Evolutionary conservation across 2,329 filamentous ascomycete species (phyloP).

Genomic region (Seiridium unicorne): DNA sequence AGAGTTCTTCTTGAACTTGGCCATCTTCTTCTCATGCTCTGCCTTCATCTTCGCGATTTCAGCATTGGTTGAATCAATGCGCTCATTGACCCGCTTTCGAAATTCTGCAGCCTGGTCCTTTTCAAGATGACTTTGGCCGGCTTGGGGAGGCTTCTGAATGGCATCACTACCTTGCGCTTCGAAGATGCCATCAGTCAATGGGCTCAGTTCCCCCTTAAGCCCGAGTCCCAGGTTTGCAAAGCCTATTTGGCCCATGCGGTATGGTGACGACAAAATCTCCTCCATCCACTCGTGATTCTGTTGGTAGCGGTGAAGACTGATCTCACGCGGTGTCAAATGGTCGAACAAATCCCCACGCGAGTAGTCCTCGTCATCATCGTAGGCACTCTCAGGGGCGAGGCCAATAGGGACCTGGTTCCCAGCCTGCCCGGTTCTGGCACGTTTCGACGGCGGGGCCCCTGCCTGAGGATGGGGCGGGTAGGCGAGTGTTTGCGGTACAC

Average conservation of each 20-base stretch:
- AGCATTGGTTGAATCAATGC: slow-evolving; percentile 69
- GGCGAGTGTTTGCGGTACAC: slow-evolving; percentile 60
- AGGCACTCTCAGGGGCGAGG: slow-evolving; percentile 41
- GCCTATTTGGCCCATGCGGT: slow-evolving; percentile 79
- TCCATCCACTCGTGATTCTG: slow-evolving; percentile 99
- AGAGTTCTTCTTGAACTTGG: slow-evolving; percentile 69
- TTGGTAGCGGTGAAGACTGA: slow-evolving; percentile 82
- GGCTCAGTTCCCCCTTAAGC: slow-evolving; percentile 76
- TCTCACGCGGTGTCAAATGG: slow-evolving; percentile 81
- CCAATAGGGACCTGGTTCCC: slow-evolving; percentile 38
- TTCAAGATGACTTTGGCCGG: slow-evolving; percentile 61
- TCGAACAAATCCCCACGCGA: slow-evolving; percentile 88
- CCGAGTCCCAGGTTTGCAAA: slow-evolving; percentile 87
- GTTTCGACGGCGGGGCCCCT: slow-evolving; percentile 54
- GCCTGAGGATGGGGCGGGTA: slow-evolving; percentile 52
- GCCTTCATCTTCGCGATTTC: slow-evolving; percentile 85
- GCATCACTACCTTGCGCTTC: slow-evolving; percentile 58
- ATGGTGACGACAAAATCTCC: slow-evolving; percentile 89
- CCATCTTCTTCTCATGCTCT: slow-evolving; percentile 73
- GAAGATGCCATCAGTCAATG: slow-evolving; percentile 82
- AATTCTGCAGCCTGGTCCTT: slow-evolving; percentile 81
- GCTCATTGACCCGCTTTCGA: slow-evolving; percentile 71
- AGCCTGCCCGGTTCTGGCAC: slow-evolving; percentile 44
- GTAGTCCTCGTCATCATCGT: slow-evolving; percentile 89
- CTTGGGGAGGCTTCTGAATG: slow-evolving; percentile 11